Evolutionary conservation across 2,329 filamentous ascomycete genomes (phyloP), one percentile per base, ranked within the genome.

Genomic region (Aureobasidium sp.): DNA sequence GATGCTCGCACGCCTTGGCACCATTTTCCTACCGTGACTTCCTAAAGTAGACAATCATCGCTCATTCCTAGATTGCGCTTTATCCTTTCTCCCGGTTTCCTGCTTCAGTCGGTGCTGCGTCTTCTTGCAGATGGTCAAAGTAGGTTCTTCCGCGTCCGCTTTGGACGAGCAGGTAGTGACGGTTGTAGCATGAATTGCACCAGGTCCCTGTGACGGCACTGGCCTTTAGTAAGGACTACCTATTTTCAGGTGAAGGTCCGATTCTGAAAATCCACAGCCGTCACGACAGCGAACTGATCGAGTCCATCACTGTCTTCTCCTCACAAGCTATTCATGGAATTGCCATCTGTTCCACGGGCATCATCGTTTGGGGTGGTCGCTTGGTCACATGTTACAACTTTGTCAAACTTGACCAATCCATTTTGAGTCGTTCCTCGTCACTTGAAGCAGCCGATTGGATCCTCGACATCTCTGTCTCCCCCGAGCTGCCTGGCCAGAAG

Each of bases 241-340:
- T 79, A 20, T 67, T 80, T 41, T 70, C 74, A 31, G 78, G 76
- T 29, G 74, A 79, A 67, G 78, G 78, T 29, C 71, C 73, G n/a
- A 70, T 70, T 62, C 59, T 81, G 52, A 72, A 68, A 44, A 71
- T 77, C 48, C 77, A 78, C 66, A 62, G 71, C 51, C 65, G 68
- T 48, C 63, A 67, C 34, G 65, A 66, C 37, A 69, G 67, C 20
- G 37, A n/a, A 3, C 64, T 65, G 17, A 55, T 72, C n/a, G 41
- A 69, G 70, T 53, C 69, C 82, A 55, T 61, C 8, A 73, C 73
- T 27, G 74, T 91, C 34, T 92, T 94, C 69, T 69, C 74, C 17
- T 79, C 80, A n/a, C 89, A 93, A 71, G 78, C 84, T 3, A 84
- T 94, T 56, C 90, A 94, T 72, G 90, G 90, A 2, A 84, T 93